These are phyloP conservation scores for Wickerhamiella shivajii DNA, from an alignment of 805 yeast genomes.

Conservation along the genomic window DNA sequence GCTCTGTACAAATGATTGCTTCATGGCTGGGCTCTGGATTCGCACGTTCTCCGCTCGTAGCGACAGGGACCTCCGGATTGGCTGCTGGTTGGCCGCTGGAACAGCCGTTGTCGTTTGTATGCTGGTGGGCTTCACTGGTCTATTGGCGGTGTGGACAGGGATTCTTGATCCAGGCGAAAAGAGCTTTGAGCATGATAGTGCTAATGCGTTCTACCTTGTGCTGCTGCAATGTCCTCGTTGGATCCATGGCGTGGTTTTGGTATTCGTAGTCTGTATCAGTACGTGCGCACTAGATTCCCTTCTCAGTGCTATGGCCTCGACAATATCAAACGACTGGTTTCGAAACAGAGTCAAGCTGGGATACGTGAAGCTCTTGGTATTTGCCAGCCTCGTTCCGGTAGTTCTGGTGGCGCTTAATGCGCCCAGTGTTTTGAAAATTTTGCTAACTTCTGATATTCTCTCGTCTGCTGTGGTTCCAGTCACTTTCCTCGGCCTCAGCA, in stretches of 20 bases:
- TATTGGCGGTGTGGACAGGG: slow-evolving; percentile 85
- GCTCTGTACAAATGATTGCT: slow-evolving; percentile 76
- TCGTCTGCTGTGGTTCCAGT: slow-evolving; percentile 80
- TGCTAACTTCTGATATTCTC: slow-evolving; percentile 78
- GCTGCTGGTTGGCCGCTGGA: slow-evolving; percentile 60
- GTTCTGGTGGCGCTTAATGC: slow-evolving; percentile 75
- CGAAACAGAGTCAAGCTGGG: slow-evolving; percentile 58
- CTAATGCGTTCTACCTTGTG: slow-evolving; percentile 53
- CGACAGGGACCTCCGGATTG: slow-evolving; percentile 59
- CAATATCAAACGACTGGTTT: slow-evolving; percentile 79
- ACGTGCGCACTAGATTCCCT: slow-evolving; percentile 82
- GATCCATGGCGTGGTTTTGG: slow-evolving; percentile 71
- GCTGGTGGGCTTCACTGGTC: slow-evolving; percentile 68
- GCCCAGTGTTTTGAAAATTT: slow-evolving; percentile 69
- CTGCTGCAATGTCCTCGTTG: slow-evolving; percentile 68
- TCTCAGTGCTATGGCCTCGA: slow-evolving; percentile 77
- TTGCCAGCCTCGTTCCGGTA: slow-evolving; percentile 66
- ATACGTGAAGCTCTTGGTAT: slow-evolving; percentile 55
- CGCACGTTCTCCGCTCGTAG: slow-evolving; percentile 81
- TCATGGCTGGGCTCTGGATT: slow-evolving; percentile 86
- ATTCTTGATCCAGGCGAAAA: slow-evolving; percentile 29
- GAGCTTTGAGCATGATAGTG: slow-evolving; percentile 37
- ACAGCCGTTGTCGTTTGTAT: slow-evolving; percentile 49
- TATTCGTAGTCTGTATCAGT: slow-evolving; percentile 57
- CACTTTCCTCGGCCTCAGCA: slow-evolving; percentile 65